Evolutionary conservation across 2,329 filamentous ascomycete species (phyloP).

Genomic region (Cordyceps farinosa): DNA sequence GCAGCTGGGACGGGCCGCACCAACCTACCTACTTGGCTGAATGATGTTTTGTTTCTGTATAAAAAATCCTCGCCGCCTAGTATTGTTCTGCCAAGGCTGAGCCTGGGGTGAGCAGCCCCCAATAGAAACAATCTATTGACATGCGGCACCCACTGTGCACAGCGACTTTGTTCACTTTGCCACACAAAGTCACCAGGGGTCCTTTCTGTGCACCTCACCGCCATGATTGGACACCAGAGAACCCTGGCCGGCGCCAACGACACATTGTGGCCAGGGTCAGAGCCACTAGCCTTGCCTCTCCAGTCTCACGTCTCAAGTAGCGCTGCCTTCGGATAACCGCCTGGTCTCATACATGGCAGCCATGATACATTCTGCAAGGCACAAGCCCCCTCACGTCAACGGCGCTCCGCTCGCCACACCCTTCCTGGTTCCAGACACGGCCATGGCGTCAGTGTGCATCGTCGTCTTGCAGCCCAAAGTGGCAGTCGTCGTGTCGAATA

Average conservation of each 20-base stretch:
- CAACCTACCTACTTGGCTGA: background rate
- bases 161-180: background rate
- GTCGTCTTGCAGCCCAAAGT: constrained; percentile 14
- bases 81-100: background rate
- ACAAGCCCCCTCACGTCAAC: constrained; percentile 4
- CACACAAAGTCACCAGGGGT: background rate
- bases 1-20: background rate
- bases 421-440: constrained; percentile 7
- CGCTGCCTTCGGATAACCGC: constrained; percentile 6
- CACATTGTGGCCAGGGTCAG: background rate
- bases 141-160: background rate
- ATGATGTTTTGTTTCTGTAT: background rate
- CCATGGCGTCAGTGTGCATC: constrained; percentile 28
- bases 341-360: background rate
- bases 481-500: constrained; percentile 6
- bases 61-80: background rate
- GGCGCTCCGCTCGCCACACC: constrained; percentile 6
- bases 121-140: constrained; percentile 2
- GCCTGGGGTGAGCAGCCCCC: background rate
- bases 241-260: constrained; percentile 2
- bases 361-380: background rate
- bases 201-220: background rate
- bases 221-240: constrained; percentile 1
- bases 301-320: background rate
- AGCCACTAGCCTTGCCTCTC: background rate